phyloP scores from a whole-genome alignment of 495 filamentous ascomycete genomes.

The Neurospora sp. region DNA sequence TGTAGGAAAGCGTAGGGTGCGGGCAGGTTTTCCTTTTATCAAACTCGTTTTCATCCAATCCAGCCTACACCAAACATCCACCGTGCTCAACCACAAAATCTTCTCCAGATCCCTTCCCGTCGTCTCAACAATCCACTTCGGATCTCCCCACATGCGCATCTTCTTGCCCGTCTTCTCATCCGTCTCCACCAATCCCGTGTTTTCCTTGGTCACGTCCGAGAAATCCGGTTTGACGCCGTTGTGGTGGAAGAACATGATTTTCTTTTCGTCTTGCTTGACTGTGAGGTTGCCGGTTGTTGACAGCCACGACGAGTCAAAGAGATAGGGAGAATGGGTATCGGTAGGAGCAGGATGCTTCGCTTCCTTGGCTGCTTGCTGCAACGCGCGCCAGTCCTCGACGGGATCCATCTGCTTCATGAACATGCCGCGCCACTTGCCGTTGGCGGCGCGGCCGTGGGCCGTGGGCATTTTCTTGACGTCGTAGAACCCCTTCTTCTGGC shows the following conservation, averaged over 20 bases:
- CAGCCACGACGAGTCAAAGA: constrained; percentile 8
- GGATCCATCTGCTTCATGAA: constrained; percentile 18
- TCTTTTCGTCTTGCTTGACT: constrained; percentile 13
- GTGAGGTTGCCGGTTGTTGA: neutral
- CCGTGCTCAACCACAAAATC: constrained; percentile 39
- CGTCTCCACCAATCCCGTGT: neutral
- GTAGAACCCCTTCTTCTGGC: constrained; percentile 30
- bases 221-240: constrained; percentile 48
- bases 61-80: constrained; percentile 30
- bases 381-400: constrained; percentile 13
- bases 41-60: neutral
- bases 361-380: constrained; percentile 7
- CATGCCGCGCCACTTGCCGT: constrained; percentile 9
- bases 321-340: neutral
- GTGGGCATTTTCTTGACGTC: constrained; percentile 26
- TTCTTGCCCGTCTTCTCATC: constrained; percentile 7
- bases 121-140: constrained; percentile 23
- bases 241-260: constrained; percentile 44
- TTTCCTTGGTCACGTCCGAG: constrained; percentile 3
- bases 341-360: neutral
- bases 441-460: constrained; percentile 4
- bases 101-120: constrained; percentile 41
- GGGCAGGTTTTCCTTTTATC: neutral
- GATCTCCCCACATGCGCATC: constrained; percentile 16
- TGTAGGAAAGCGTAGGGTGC: neutral